phyloP scores from a whole-genome alignment of 257 asterid species.

The Solanum sitiens region DNA sequence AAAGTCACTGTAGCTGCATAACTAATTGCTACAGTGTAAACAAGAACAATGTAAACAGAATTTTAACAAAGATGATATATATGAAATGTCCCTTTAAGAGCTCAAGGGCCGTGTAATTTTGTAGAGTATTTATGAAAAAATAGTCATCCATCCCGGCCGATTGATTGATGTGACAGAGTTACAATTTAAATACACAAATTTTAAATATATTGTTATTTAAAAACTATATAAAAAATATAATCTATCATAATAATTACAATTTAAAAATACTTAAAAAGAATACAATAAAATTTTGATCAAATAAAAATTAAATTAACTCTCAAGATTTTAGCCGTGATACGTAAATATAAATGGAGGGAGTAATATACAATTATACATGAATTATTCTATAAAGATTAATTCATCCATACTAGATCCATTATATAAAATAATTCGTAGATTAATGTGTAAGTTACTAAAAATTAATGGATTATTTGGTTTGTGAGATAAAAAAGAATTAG shows the following conservation, averaged over 20 bases:
- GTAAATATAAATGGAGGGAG: neutral
- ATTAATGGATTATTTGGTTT: neutral
- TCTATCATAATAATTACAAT: neutral
- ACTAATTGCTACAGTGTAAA: too few relatives aligned
- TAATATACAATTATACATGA: neutral
- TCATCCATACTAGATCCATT: neutral
- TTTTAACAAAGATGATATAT: neutral
- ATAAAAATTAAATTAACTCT: too few relatives aligned
- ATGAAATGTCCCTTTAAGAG: neutral
- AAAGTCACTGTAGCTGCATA: too few relatives aligned
- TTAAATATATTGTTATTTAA: neutral
- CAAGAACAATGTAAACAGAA: too few relatives aligned
- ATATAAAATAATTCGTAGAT: neutral
- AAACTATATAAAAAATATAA: neutral
- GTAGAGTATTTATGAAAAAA: neutral
- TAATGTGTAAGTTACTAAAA: neutral
- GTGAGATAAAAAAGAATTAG: neutral
- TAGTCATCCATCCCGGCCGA: neutral
- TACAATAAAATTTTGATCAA: neutral
- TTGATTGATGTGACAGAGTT: neutral
- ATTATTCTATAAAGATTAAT: neutral
- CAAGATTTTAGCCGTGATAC: accelerated
- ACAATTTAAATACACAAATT: too few relatives aligned
- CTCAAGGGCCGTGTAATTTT: neutral
- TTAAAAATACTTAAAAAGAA: neutral